Base-by-base conservation (phyloP, 1,139 yeast genomes). In the Sugiyamaella castrensis region DNA sequence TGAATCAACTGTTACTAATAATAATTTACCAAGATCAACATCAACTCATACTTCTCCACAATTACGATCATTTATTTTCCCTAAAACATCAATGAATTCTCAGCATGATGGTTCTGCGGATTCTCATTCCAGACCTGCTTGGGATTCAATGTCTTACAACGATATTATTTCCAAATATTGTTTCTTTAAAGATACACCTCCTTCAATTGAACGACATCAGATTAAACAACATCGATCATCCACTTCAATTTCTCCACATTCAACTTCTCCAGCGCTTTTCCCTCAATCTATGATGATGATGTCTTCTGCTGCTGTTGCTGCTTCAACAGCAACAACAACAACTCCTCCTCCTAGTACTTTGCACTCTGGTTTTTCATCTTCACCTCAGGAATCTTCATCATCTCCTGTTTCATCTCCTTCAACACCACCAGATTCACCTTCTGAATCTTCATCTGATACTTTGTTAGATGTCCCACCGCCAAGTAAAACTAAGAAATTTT, bases 121-220 rank as follows among this genome's bases (percentile, higher is more conserved):
- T 16, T 10, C 51, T 8, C 38, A 48, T 12, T 44, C 48, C 36
- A 49, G 57, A 27, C 63, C 62, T 35, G 63, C 71, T 2, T 68
- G 82, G 61, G 79, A 81, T 60, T 78, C 88, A 6, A 73, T 77
- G 53, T 73, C 83, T 0, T 87, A 87, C 64, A 80, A 81, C 61
- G 85, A 82, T 55, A 69, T 87, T 38, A 70, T 87, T 54, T 83
- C 84, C 53, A 80, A 81, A 50, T 87, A 83, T 66, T 87, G 95
- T 63, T 87, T 87, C 61, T 84, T 73, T 61, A 63, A 71, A 46
- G 60, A 56, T 40, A 27, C 50, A 11, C 49, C 52, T 10, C 26
- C 45, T 10, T 26, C 40, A 9, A 11, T 19, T 13, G 33, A 24
- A 2, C 29, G 8, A 12, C 35, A 13, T 12, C 35, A 34, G 13